phyloP scores from a whole-genome alignment of 2,329 filamentous ascomycete genomes.

The Colletotrichum tropicale region DNA sequence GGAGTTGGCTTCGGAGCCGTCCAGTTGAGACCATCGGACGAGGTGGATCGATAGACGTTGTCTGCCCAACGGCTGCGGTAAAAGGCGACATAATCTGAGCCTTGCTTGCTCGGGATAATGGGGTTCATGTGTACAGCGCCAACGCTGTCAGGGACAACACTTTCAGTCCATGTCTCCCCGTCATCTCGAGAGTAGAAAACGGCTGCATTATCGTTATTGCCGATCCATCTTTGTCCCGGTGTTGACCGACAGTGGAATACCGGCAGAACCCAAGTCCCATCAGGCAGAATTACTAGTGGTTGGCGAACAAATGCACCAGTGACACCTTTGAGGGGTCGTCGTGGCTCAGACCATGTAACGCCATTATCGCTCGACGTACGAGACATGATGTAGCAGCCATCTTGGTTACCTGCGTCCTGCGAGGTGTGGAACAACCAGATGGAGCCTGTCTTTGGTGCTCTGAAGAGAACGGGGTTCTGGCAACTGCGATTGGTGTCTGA shows the following conservation, averaged over 20 bases:
- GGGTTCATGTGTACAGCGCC: slow-evolving; percentile 51
- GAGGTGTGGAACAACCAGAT: slow-evolving; percentile 50
- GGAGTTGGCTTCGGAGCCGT: slow-evolving; percentile 32
- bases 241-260: slow-evolving; percentile 46
- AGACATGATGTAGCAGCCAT: slow-evolving; percentile 41
- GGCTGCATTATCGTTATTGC: slow-evolving; percentile 46
- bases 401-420: slow-evolving; percentile 47
- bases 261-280: slow-evolving; percentile 45
- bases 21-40: slow-evolving; percentile 42
- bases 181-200: slow-evolving; percentile 39
- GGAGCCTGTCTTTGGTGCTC: slow-evolving; percentile 32
- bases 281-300: slow-evolving; percentile 37
- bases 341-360: slow-evolving; percentile 37
- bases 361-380: slow-evolving; percentile 39
- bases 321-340: slow-evolving; percentile 32
- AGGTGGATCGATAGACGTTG: slow-evolving; percentile 44
- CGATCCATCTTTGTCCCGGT: slow-evolving; percentile 45
- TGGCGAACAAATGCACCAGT: slow-evolving; percentile 46
- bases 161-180: slow-evolving; percentile 44
- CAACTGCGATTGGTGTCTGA: slow-evolving; percentile 44
- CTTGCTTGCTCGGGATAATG: slow-evolving; percentile 26
- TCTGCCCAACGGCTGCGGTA: slow-evolving; percentile 51
- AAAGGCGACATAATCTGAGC: slow-evolving; percentile 35
- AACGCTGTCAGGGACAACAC: slow-evolving; percentile 35
- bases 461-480: slow-evolving; percentile 49